Percentiles rank a stretch among this genome's conserved stretches.
phyloP scores from a whole-genome alignment of 106 monocot species.

The Agapanthus africanus region DNA sequence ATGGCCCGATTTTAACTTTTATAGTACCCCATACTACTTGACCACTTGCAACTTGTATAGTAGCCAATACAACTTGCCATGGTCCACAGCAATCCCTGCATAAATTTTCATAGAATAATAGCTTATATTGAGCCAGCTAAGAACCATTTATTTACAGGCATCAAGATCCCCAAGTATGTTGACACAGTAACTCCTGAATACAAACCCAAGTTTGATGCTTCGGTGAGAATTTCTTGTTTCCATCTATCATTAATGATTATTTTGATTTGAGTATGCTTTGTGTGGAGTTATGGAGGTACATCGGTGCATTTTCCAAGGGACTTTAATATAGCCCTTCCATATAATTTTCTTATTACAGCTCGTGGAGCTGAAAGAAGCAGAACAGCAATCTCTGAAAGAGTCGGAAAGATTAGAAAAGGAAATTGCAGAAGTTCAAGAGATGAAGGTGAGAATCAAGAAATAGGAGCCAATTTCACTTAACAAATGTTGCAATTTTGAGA shows the following conservation, averaged over 20 bases:
- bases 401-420: too few species aligned
- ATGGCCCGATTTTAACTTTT: too few species aligned
- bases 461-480: too few species aligned
- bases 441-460: not conserved
- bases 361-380: constrained; percentile 10
- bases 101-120: too few species aligned
- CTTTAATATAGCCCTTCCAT: not conserved
- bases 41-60: too few species aligned
- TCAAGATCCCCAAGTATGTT: constrained; percentile 90
- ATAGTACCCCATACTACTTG: too few species aligned
- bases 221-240: constrained; percentile 38
- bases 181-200: constrained; percentile 91
- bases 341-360: not conserved
- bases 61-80: too few species aligned
- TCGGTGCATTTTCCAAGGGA: not conserved
- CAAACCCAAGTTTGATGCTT: constrained; percentile 89
- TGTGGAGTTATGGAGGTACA: not conserved
- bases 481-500: too few species aligned
- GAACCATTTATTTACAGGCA: constrained; percentile 64
- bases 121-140: too few species aligned
- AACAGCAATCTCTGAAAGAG: too few species aligned
- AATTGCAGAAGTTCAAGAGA: too few species aligned
- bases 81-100: too few species aligned
- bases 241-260: not conserved
- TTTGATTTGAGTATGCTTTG: not conserved